Evolutionary conservation across 2,329 filamentous ascomycete genomes (phyloP), one percentile per base, ranked within the genome.

Genomic region (Colletotrichum spaethianum): DNA sequence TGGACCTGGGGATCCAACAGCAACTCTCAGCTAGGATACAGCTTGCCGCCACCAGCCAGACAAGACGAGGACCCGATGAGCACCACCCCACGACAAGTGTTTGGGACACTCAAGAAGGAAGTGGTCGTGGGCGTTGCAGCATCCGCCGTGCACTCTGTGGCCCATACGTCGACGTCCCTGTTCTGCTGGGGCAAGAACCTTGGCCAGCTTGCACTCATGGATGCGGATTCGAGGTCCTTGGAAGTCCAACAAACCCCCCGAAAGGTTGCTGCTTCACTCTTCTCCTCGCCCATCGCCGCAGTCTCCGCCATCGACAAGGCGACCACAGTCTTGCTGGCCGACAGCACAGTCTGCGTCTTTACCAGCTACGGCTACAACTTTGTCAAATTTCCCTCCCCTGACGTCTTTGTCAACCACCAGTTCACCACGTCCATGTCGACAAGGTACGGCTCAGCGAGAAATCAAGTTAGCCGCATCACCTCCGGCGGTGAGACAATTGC

Each of bases 161-260:
- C 94, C 0, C 93, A 96, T 78, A 98, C 94, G 0, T 87, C 89
- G 1, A 90, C 91, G 0, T 94, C 94, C 1, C 84, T 99, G 1
- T 99, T 94, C 79, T 97, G 94, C 2, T 99, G 97, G 87, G 96
- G 96, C 28, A 97, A 96, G 77, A 99, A 98, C 77, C 91, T 95
- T 76, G 96, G 96, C 1, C 96, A 99, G 80, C 88, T 99, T 57
- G 96, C 95, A 6, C 88, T 99, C 64, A 95, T 98, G 84, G 96
- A 98, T 80, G 96, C 96, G 0, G 96, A 98, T 82, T 97, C 96
- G 33, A 91, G 95, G 56, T 98, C 95, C 0, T 88, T 98, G 6
- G 94, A 96, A 76, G 85, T 93, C n/a, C 96, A 98, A 78, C 84
- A 89, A 26, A 91, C 90, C 0, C 96, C 96, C 31, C 90, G 96